A percentile compares a stretch with the other conserved stretches of the same genome.
Conservation (phyloP, 495 filamentous ascomycete species). For the Penicillium crystallinum region DNA sequence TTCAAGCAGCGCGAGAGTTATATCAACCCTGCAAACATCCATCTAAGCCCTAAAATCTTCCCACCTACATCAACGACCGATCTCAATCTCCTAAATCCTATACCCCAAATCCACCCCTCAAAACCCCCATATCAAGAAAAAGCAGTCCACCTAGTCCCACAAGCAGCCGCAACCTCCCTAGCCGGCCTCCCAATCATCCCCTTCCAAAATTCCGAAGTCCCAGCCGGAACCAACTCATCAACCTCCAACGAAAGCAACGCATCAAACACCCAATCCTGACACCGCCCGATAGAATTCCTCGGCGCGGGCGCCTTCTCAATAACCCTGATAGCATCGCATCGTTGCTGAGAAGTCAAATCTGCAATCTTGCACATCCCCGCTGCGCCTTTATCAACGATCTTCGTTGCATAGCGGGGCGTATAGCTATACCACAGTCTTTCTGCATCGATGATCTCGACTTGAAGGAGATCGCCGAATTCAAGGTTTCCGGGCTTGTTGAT, state of each 20-base stretch:
- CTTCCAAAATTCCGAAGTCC: constrained; percentile 23
- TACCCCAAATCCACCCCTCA: not conserved
- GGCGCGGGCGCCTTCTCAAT: constrained; percentile 16
- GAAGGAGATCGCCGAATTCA: constrained; percentile 19
- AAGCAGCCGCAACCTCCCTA: constrained; percentile 8
- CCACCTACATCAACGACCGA: not conserved
- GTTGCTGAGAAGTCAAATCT: constrained; percentile 6
- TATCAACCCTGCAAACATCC: not conserved
- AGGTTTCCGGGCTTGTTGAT: constrained; percentile 16
- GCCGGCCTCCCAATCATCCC: constrained; percentile 17
- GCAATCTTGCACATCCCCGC: constrained; percentile 13
- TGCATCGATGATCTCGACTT: constrained; percentile 18
- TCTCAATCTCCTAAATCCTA: not conserved
- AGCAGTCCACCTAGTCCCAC: constrained; percentile 13
- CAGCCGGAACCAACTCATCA: constrained; percentile 18
- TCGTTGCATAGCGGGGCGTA: constrained; percentile 6
- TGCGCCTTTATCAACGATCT: constrained; percentile 6
- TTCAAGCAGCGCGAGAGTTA: not conserved
- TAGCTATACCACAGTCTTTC: constrained; percentile 12
- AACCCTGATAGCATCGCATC: constrained; percentile 13
- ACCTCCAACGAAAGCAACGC: constrained; percentile 21
- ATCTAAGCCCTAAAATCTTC: not conserved
- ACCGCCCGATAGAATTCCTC: constrained; percentile 13
- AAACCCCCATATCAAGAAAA: not conserved
- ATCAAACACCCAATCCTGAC: constrained; percentile 26